Base-by-base conservation (phyloP, 83 land plant species). In the Picea abies region DNA sequence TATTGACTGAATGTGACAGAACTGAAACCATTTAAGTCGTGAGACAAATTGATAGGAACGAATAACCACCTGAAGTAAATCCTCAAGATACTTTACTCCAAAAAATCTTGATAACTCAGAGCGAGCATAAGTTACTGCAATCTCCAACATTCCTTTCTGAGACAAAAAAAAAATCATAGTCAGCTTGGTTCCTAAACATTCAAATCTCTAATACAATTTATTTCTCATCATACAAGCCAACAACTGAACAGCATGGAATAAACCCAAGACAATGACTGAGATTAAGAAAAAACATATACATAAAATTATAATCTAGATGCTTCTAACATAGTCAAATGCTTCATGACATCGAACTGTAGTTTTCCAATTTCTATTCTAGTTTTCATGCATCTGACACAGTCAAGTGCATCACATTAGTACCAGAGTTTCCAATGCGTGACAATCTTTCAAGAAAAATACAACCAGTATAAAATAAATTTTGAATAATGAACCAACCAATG, bases 121-220 rank as follows among this genome's bases (percentile, higher is more conserved):
- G 44, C 94, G 91, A 60, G 90, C 99, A 85, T 95, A 90, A 1
- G n/a, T 73, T 15, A 97, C 92, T 67, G 98, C 98, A n/a, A 85
- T 92, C 78, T 95, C 96, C 52, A 91, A 83, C 12, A 82, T 60
- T 44, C 93, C 94, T 82, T 70, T 89, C 97, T 94, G 69, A 69
- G 69, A 3, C 23, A 60, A 16, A 26, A 56, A 83, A 19, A 32
- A 77, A 12, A 4, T 49, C 16, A 69, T 3, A 75, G 17, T 75
- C 60, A 75, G 78, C 17, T 49, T 76, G 25, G 2, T 7, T 10
- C 69, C 19, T 76, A 3, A 19, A 47, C 5, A n/a, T 75, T 49
- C 41, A 76, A 76, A 76, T 76, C 78, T 16, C 25, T 49, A 23
- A 44, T 22, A 26, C 12, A 9, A 49, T 23, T 68, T 73, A 11